A percentile compares a stretch with the other conserved stretches of the same genome.
Evolutionary conservation across 176 grass and related monocot species (phyloP).

Genomic region (Paspalum notatum): DNA sequence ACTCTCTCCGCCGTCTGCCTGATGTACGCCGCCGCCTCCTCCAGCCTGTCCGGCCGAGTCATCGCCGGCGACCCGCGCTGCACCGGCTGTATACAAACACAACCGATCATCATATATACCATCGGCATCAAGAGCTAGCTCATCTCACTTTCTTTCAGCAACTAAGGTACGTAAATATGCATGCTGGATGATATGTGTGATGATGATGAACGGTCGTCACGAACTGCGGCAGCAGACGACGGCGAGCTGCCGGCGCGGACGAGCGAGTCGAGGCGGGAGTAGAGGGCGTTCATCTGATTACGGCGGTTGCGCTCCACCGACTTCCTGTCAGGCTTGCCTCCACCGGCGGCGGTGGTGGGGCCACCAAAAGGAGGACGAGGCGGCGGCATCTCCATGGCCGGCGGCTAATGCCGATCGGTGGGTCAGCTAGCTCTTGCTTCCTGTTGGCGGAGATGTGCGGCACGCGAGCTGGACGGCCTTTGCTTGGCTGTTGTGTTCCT

Average conservation of each 20-base stretch:
- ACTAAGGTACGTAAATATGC: too few relatives aligned
- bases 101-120: neutral
- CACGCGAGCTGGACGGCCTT: neutral
- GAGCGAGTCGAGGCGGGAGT: conserved; percentile 61
- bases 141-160: neutral
- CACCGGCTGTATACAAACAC: neutral
- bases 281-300: conserved; percentile 71
- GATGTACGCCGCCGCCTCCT: conserved; percentile 65
- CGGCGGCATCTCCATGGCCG: conserved; percentile 44
- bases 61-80: conserved; percentile 23
- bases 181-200: too few relatives aligned
- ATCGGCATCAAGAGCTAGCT: neutral
- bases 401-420: neutral
- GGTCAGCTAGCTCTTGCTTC: neutral
- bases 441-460: neutral
- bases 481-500: conserved; percentile 17
- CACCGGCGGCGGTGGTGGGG: neutral
- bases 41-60: conserved; percentile 61
- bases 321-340: conserved; percentile 62
- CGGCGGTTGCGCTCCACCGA: conserved; percentile 74
- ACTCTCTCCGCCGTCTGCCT: conserved; percentile 52
- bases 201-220: neutral
- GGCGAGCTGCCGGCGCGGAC: conserved; percentile 40
- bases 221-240: conserved; percentile 29
- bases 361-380: conserved; percentile 3